Percentiles rank a stretch among this genome's conserved stretches.
Conservation (phyloP, 305 asterid genomes). For the Solanum chacoense region DNA sequence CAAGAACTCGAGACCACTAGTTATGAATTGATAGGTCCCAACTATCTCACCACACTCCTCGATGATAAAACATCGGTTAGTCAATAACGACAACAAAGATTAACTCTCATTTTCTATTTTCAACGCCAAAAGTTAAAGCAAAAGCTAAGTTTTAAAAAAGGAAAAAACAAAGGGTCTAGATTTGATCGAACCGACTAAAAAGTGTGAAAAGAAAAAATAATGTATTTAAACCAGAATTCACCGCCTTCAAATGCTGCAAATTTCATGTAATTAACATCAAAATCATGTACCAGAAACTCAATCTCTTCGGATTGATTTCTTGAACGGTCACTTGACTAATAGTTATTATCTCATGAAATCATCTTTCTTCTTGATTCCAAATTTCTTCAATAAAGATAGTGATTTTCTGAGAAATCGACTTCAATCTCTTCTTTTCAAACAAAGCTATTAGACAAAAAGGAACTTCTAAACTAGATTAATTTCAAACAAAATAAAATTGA, state of each 20-base stretch:
- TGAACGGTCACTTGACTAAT: background rate
- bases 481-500: background rate
- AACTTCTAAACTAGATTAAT: background rate
- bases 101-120: background rate
- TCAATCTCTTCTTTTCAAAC: background rate
- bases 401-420: background rate
- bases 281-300: background rate
- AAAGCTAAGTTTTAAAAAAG: background rate
- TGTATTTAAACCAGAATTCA: background rate
- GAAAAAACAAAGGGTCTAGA: background rate
- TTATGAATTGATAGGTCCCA: background rate
- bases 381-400: background rate
- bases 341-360: background rate
- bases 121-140: background rate
- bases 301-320: background rate
- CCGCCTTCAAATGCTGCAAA: background rate
- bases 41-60: background rate
- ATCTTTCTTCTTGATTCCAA: background rate
- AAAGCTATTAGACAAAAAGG: background rate
- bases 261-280: background rate
- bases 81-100: background rate
- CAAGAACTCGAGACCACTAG: background rate
- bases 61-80: background rate
- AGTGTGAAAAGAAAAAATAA: background rate
- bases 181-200: background rate